phyloP scores from a whole-genome alignment of 371 early-diverging fungal species.

The Mucor plumbeus region DNA sequence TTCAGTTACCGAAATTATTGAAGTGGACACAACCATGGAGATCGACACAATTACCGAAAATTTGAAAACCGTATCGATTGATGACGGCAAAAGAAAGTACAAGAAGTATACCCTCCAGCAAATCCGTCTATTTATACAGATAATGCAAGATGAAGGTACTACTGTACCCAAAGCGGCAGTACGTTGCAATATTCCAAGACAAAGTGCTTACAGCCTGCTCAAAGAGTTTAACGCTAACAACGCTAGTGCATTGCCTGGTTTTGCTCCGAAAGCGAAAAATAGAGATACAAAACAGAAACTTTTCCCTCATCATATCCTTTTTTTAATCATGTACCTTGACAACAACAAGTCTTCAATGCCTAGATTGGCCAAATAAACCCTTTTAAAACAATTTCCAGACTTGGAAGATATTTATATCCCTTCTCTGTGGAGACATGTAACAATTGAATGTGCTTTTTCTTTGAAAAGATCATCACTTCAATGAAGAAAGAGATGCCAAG shows the following conservation, averaged over 20 bases:
- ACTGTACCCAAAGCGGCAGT: slow-evolving; percentile 18
- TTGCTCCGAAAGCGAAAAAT: slow-evolving; percentile 20
- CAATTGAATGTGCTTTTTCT: not conserved
- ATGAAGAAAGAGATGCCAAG: slow-evolving; percentile 10
- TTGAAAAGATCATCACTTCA: not conserved
- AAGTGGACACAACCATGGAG: slow-evolving; percentile 16
- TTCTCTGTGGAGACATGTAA: slow-evolving; percentile 13
- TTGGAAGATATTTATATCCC: slow-evolving; percentile 4
- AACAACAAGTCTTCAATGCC: slow-evolving; percentile 11
- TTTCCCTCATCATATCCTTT: slow-evolving; percentile 12
- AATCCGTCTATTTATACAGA: slow-evolving; percentile 18
- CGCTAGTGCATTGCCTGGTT: slow-evolving; percentile 21
- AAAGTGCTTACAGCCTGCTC: slow-evolving; percentile 21
- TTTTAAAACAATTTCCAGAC: slow-evolving; percentile 9
- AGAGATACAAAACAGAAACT: slow-evolving; percentile 19
- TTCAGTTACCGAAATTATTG: slow-evolving; percentile 15
- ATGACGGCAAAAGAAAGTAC: slow-evolving; percentile 18
- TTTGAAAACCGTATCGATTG: slow-evolving; percentile 15
- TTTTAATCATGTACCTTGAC: slow-evolving; percentile 18
- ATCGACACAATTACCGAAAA: slow-evolving; percentile 20
- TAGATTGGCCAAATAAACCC: slow-evolving; percentile 7
- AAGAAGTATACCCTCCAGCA: slow-evolving; percentile 23
- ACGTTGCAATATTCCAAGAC: slow-evolving; percentile 18
- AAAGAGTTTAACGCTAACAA: slow-evolving; percentile 18
- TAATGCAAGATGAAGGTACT: slow-evolving; percentile 23